Base-by-base conservation (phyloP, 2,329 filamentous ascomycete genomes). In the Fusarium globosum region DNA sequence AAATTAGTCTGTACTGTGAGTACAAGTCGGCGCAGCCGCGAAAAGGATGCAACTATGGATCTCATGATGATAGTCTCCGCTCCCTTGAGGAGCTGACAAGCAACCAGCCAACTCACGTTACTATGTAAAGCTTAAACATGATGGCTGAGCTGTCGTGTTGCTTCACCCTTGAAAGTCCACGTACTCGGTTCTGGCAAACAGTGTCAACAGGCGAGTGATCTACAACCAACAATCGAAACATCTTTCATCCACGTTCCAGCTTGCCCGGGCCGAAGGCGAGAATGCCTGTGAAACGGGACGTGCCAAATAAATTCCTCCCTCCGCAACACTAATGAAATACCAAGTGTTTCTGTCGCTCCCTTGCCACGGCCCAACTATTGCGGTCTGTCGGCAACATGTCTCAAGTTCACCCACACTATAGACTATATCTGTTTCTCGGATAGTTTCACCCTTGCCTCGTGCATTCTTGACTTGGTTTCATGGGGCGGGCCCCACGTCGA, bases 401-500 rank as follows among this genome's bases (percentile, higher is more conserved):
- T 49, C 56, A 51, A 28, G 21, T 43, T 46, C 28, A 30, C 38
- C 56, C 33, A 41, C 45, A 68, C 33, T 59, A 51, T 30, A 63
- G 43, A 33, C 30, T 30, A 30, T 30, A 45, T 60, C 52, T 46
- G 65, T 60, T 70, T 69, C 67, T 65, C 38, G 52, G 38, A 35
- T 26, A 60, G 67, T 69, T 69, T 69, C 68, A 71, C 69, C 69
- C 69, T 72, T 73, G 65, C 59, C 39, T 72, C 70, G 49, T 56
- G 56, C 58, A 49, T 73, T 73, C 69, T 69, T 59, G 58, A 59
- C 41, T n/a, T 42, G 38, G 70, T 72, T 72, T 72, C 70, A 72
- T 61, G 35, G 36, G 51, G 28, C 41, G 45, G 42, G 36, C 55
- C 65, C 71, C 71, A 68, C 61, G 49, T 71, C 67, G 26, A 72